phyloP scores from a whole-genome alignment of 1,284 basidiomycete species.

The Entoloma clypeatum region DNA sequence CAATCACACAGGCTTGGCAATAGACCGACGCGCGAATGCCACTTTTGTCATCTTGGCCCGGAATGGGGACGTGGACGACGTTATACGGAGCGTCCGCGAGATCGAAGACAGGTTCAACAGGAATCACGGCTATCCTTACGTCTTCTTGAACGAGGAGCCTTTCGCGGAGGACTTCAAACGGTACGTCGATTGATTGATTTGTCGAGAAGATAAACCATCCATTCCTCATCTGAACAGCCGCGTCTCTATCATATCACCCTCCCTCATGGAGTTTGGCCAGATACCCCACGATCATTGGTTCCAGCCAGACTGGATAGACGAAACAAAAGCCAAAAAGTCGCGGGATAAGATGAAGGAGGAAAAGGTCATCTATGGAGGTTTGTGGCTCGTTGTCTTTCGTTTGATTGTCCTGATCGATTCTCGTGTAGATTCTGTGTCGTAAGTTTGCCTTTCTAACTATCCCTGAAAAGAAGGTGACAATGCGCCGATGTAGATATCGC shows the following conservation, averaged over 20 bases:
- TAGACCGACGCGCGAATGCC: slow-evolving; percentile 50
- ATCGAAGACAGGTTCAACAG: slow-evolving; percentile 67
- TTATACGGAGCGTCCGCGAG: slow-evolving; percentile 53
- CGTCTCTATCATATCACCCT: slow-evolving; percentile 15
- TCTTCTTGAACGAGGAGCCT: slow-evolving; percentile 70
- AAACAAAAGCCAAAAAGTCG: slow-evolving; percentile 52
- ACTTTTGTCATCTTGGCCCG: slow-evolving; percentile 67
- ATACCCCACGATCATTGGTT: slow-evolving; percentile 50
- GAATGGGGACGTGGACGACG: slow-evolving; percentile 62
- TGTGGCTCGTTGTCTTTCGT: slow-evolving; percentile 4
- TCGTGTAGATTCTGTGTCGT: slow-evolving; percentile 35
- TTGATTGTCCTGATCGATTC: not conserved
- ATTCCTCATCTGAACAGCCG: slow-evolving; percentile 11
- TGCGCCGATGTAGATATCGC: slow-evolving; percentile 32
- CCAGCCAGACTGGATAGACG: slow-evolving; percentile 73
- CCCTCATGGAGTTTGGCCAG: slow-evolving; percentile 18
- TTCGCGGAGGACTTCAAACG: slow-evolving; percentile 73
- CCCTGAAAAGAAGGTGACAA: not conserved
- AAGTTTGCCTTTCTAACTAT: slow-evolving; percentile 8
- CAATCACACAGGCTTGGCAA: slow-evolving; percentile 24
- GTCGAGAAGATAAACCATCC: not conserved
- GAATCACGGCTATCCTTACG: slow-evolving; percentile 65
- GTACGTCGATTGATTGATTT: slow-evolving; percentile 27
- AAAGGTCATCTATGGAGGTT: slow-evolving; percentile 47
- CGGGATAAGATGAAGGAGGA: slow-evolving; percentile 57